Percentiles rank a stretch among this genome's conserved stretches.
Conservation (phyloP, 2,329 filamentous ascomycete genomes). For the Fusarium fujikuroi region DNA sequence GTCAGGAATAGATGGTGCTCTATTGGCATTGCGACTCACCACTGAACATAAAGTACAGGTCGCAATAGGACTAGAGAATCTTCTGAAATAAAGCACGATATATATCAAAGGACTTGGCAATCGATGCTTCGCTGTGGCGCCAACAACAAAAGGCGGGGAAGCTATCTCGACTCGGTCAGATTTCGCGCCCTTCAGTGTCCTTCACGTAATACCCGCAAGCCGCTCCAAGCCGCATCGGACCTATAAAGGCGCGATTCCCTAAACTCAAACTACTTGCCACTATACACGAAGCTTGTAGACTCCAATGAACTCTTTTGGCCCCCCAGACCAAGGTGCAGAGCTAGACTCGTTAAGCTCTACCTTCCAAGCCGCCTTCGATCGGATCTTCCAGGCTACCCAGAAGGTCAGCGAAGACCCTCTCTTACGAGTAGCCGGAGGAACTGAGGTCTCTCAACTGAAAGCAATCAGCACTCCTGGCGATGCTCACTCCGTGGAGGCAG, state of each 20-base stretch:
- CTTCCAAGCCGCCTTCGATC: conserved; percentile 12
- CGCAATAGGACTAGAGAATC: accelerated
- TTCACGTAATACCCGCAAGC: background rate
- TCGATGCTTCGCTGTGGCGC: background rate
- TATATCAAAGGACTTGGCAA: background rate
- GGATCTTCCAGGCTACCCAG: background rate
- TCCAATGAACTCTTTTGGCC: background rate
- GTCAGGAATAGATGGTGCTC: background rate
- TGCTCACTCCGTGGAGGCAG: background rate
- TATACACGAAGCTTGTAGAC: too few relatives aligned
- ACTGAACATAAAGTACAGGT: accelerated
- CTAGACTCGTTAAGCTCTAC: background rate
- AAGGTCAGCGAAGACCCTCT: background rate
- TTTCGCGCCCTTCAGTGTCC: background rate
- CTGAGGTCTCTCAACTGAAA: background rate
- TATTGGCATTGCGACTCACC: background rate
- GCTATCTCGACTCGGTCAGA: background rate
- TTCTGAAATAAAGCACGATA: background rate
- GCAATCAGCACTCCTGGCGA: background rate
- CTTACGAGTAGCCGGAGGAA: background rate
- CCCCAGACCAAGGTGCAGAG: background rate
- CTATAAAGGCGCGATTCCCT: background rate
- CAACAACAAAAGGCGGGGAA: conserved; percentile 9
- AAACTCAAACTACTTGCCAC: accelerated
- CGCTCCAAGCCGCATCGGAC: accelerated